Percentiles rank a stretch among this genome's conserved stretches.
These are phyloP conservation scores for Punctularia strigosozonata DNA, from an alignment of 768 basidiomycete species.

Conservation along the genomic window DNA sequence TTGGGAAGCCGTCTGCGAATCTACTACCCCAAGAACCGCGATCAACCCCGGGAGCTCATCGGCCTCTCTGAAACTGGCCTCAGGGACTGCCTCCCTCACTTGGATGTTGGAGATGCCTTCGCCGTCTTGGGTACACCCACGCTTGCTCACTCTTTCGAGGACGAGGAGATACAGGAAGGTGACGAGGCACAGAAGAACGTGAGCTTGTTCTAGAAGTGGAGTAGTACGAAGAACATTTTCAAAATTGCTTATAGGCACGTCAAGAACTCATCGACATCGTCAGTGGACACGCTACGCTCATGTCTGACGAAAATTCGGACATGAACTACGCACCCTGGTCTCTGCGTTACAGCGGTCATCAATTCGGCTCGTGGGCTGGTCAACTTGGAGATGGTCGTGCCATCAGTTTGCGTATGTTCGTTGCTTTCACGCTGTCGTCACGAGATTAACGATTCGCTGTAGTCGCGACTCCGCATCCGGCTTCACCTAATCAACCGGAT, in stretches of 20 bases:
- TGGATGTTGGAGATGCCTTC: constrained; percentile 83
- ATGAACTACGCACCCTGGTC: constrained; percentile 55
- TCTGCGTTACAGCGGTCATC: constrained; percentile 83
- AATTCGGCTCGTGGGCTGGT: constrained; percentile 85
- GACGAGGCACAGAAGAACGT: constrained; percentile 25
- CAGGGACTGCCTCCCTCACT: constrained; percentile 67
- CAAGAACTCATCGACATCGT: constrained; percentile 74
- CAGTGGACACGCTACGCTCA: constrained; percentile 63
- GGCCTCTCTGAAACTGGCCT: constrained; percentile 61
- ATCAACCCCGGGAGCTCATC: constrained; percentile 48
- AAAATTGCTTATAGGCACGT: no score
- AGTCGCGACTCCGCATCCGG: constrained; percentile 74
- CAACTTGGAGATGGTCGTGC: constrained; percentile 95
- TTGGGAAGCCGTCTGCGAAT: constrained; percentile 36
- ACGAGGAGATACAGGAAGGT: constrained; percentile 17
- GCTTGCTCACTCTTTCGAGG: constrained; percentile 21
- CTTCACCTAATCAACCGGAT: constrained; percentile 37
- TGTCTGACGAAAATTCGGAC: constrained; percentile 27
- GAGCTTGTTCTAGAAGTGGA: no score
- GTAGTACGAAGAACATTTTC: no score
- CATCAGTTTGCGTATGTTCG: constrained; percentile 78
- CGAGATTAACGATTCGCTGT: constrained; percentile 2
- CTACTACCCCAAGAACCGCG: constrained; percentile 36
- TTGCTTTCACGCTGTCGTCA: constrained; percentile 14
- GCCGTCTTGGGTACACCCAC: constrained; percentile 49